Conservation (phyloP, 371 early-diverging fungal genomes). For the Apophysomyces variabilis region DNA sequence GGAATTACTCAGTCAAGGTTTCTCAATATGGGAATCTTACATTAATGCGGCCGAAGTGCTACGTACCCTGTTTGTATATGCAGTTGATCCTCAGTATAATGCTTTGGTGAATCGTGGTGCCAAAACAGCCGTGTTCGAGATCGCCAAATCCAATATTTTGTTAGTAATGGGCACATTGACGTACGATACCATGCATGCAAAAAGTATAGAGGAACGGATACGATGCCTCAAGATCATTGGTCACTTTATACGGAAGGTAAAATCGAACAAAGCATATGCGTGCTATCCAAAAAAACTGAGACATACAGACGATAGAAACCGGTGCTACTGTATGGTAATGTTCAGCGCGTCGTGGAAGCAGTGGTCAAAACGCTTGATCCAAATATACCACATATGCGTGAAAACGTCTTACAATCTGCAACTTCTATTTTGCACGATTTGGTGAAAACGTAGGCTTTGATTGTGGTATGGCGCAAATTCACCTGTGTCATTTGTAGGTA, state of each 20-base stretch:
- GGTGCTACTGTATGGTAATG: conserved; percentile 59
- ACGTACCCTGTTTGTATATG: conserved; percentile 66
- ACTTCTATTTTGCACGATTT: conserved; percentile 80
- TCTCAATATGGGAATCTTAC: conserved; percentile 79
- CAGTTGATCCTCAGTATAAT: conserved; percentile 44
- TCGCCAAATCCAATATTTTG: conserved; percentile 69
- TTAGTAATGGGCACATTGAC: conserved; percentile 77
- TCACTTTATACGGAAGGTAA: conserved; percentile 74
- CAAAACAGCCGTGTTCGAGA: conserved; percentile 74
- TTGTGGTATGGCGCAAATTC: not conserved
- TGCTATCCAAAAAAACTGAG: not conserved
- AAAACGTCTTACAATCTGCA: conserved; percentile 67
- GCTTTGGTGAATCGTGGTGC: conserved; percentile 57
- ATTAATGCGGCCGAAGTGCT: conserved; percentile 75
- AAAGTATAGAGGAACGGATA: conserved; percentile 57
- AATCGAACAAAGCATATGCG: not conserved
- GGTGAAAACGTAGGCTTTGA: conserved; percentile 61
- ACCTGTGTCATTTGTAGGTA: conserved; percentile 35
- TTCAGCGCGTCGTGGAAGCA: conserved; percentile 74
- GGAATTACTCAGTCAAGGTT: conserved; percentile 80
- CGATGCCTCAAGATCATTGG: conserved; percentile 73
- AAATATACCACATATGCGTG: conserved; percentile 74
- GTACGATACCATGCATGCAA: conserved; percentile 77
- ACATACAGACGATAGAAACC: conserved; percentile 59
- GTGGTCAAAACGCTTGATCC: conserved; percentile 89